Base-by-base conservation (phyloP, 2,329 filamentous ascomycete species). In the Fusarium lyarnte region DNA sequence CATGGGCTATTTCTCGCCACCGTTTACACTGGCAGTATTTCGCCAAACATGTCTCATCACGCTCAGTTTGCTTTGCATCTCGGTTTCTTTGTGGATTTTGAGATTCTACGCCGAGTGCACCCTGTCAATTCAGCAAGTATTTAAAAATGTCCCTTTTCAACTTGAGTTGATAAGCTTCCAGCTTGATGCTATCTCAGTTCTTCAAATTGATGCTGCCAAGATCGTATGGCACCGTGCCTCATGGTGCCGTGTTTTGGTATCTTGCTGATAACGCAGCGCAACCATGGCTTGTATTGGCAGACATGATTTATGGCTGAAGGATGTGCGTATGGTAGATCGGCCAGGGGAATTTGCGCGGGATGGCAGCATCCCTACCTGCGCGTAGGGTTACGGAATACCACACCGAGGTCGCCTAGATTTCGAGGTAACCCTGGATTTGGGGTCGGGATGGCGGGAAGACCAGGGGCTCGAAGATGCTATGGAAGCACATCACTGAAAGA, bases 271-370 rank as follows among this genome's bases (percentile, higher is more conserved):
- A 52, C 41, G 43, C 57, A 66, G 27, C 38, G 38, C 43, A 45
- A 29, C 54, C 43, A 63, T 69, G 66, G 64, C 66, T 46, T 69
- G 64, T 64, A 69, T 52, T 46, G 63, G 58, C 66, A 69, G 64
- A 51, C 43, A 46, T 58, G 55, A 27, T 36, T 63, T 46, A 45
- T 65, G 66, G 45, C 42, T 60, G 61, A 63, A 58, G 58, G 36
- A 69, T 58, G 47, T 38, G 60, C 57, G 53, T 42, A 51, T 38
- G 51, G 45, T 58, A 70, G 70, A 73, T 73, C 66, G 70, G 62
- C 61, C 70, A 73, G 70, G 70, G 70, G 70, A 73, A 71, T 57
- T 43, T 71, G 66, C 70, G 62, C 64, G 70, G 70, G 70, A 74
- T 73, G 66, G 42, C 45, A 68, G 54, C 70, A 71, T 66, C 70